Percentiles rank a stretch among this genome's conserved stretches.
phyloP scores from a whole-genome alignment of 1,284 basidiomycete species.

The Tilletia setariae region DNA sequence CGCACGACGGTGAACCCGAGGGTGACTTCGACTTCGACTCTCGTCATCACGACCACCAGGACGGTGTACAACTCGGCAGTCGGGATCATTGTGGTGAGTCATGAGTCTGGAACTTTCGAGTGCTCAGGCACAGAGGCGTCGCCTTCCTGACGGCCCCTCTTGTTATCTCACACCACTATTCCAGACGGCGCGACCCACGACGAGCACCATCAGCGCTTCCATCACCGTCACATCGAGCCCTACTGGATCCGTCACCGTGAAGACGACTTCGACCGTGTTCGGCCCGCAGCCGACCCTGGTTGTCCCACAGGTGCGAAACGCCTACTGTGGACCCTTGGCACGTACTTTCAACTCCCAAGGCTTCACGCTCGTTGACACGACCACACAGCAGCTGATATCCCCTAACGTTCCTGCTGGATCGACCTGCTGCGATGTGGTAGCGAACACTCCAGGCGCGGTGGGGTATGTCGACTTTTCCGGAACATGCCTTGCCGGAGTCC shows the following conservation, averaged over 20 bases:
- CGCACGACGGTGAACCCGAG: neutral
- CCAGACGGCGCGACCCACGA: neutral
- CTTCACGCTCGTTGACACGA: neutral
- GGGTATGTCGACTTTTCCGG: neutral
- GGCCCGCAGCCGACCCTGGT: conserved; percentile 6
- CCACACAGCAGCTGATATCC: neutral
- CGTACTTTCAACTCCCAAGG: neutral
- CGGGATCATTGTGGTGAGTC: neutral
- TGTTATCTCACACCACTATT: neutral
- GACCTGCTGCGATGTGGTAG: neutral
- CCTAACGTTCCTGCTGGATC: neutral
- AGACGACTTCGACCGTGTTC: neutral
- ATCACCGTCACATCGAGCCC: neutral
- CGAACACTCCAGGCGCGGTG: neutral
- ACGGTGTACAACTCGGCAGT: neutral
- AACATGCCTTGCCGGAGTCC: neutral
- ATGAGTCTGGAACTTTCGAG: neutral
- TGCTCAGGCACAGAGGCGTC: neutral
- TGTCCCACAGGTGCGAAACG: neutral
- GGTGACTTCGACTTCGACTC: neutral
- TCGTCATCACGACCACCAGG: neutral
- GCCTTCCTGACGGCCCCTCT: neutral
- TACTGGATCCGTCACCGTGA: neutral
- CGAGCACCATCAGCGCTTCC: neutral
- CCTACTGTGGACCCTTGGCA: neutral